A percentile compares a stretch with the other conserved stretches of the same genome.
Conservation (phyloP, 108 stramenopile species). For the Mayamaea pseudoterrestris region DNA sequence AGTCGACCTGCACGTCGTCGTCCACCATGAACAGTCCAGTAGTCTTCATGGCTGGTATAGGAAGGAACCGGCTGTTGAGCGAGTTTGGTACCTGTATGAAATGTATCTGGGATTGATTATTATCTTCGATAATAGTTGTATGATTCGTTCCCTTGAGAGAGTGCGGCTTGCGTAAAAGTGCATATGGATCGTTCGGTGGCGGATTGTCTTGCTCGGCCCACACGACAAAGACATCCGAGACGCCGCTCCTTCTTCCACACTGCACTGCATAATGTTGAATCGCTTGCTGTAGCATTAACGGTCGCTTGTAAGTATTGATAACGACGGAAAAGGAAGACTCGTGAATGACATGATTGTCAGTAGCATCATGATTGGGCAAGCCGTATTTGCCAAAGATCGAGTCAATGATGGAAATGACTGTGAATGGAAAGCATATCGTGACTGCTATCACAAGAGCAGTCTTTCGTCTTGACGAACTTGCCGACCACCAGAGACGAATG, state of each 20-base stretch:
- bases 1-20: conserved; percentile 44
- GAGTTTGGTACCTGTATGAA: conserved; percentile 29
- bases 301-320: conserved; percentile 49
- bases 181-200: conserved; percentile 4
- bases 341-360: not conserved
- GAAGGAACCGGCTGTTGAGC: conserved; percentile 44
- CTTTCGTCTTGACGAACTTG: no score
- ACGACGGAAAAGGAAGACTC: conserved; percentile 35
- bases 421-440: no score
- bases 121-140: not conserved
- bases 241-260: conserved; percentile 20
- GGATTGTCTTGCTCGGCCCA: conserved; percentile 29
- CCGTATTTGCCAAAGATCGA: no score
- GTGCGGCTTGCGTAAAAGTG: not conserved
- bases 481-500: no score
- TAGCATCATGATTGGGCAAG: no score
- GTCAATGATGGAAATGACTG: no score
- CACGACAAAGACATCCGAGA: conserved; percentile 37
- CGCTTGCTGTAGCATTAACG: conserved; percentile 22
- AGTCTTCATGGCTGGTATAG: conserved; percentile 20
- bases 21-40: conserved; percentile 55
- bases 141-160: not conserved
- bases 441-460: no score
- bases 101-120: conserved; percentile 15
- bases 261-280: conserved; percentile 36